A percentile compares a stretch with the other conserved stretches of the same genome.
phyloP scores from a whole-genome alignment of 2,329 filamentous ascomycete species.

The Aspergillus intermedius region DNA sequence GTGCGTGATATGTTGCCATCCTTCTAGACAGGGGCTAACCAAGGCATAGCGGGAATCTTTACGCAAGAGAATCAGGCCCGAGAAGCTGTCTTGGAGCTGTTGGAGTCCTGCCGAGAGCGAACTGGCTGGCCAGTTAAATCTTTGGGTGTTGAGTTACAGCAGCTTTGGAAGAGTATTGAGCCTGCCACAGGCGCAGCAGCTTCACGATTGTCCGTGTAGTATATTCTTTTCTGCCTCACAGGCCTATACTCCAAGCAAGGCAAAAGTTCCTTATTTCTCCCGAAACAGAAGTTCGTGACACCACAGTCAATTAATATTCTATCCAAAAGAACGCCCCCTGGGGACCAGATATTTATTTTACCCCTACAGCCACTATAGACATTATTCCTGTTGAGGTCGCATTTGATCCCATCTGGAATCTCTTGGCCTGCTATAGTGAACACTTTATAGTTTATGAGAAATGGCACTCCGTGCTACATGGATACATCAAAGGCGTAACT shows the following conservation, averaged over 20 bases:
- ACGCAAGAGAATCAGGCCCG: slow-evolving; percentile 6
- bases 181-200: too few species aligned
- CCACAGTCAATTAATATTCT: slow-evolving; percentile 51
- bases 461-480: slow-evolving; percentile 30
- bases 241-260: too few species aligned
- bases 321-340: slow-evolving; percentile 45
- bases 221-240: too few species aligned
- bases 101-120: slow-evolving; percentile 12
- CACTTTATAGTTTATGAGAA: slow-evolving; percentile 45
- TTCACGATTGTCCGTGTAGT: too few species aligned
- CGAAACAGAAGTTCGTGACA: slow-evolving; percentile 48
- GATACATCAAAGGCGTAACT: slow-evolving; percentile 47
- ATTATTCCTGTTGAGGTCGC: slow-evolving; percentile 49
- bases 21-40: not conserved
- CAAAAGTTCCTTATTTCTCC: slow-evolving; percentile 30
- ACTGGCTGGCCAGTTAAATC: slow-evolving; percentile 16
- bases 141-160: slow-evolving; percentile 14
- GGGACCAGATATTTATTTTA: slow-evolving; percentile 50
- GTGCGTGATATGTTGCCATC: slow-evolving; percentile 6
- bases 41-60: slow-evolving; percentile 9
- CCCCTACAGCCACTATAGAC: slow-evolving; percentile 52
- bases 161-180: slow-evolving; percentile 8
- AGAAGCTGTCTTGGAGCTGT: slow-evolving; percentile 11
- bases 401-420: slow-evolving; percentile 44
- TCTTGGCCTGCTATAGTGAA: slow-evolving; percentile 48